phyloP scores from a whole-genome alignment of 345 rosid genomes.

The Rhodomyrtus tomentosa region DNA sequence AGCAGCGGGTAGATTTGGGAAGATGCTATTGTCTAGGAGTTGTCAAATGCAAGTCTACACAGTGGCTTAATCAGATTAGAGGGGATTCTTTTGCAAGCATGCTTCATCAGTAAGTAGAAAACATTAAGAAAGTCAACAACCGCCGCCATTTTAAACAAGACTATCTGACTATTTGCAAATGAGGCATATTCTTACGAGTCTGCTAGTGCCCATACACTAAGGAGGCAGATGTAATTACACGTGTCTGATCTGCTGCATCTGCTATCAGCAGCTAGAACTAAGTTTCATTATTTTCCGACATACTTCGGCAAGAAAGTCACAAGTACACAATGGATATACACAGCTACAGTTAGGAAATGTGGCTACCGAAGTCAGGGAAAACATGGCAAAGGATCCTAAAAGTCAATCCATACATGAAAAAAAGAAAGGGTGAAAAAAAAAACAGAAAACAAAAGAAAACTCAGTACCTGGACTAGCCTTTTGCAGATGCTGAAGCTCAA shows the following conservation, averaged over 20 bases:
- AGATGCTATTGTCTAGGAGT: neutral
- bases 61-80: neutral
- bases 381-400: neutral
- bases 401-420: neutral
- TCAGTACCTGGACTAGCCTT: slow-evolving; percentile 69
- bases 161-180: neutral
- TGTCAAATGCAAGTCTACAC: neutral
- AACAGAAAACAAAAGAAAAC: neutral
- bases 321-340: neutral
- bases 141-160: neutral
- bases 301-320: neutral
- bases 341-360: neutral
- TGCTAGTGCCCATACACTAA: neutral
- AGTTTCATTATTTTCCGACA: neutral
- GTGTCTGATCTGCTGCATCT: neutral
- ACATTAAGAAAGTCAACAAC: neutral
- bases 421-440: neutral
- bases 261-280: neutral
- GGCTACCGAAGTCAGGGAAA: neutral
- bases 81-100: neutral
- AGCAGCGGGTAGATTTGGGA: neutral
- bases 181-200: neutral
- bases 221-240: neutral
- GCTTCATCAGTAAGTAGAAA: neutral
- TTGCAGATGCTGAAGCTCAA: slow-evolving; percentile 86